Conservation (phyloP, 2,329 filamentous ascomycete species). For the Ophiostoma sp. region DNA sequence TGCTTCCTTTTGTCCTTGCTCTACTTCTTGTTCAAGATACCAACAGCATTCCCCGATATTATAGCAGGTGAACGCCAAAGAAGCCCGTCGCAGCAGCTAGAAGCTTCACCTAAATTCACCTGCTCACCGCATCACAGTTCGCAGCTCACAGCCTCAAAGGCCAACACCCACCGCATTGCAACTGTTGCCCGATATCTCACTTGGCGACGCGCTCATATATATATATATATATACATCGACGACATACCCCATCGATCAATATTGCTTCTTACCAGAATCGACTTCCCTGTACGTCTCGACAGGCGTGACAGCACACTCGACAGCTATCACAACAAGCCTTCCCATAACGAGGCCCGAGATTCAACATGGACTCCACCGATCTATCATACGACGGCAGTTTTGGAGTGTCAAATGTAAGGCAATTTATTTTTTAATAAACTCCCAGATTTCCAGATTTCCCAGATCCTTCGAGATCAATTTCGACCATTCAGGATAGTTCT, state of each 20-base stretch:
- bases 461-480: background rate
- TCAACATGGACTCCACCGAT: conserved; percentile 4
- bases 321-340: background rate
- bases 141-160: background rate
- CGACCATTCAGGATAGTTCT: background rate
- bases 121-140: background rate
- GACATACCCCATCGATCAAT: background rate
- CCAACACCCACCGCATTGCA: background rate
- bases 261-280: background rate
- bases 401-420: conserved; percentile 7
- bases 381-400: conserved; percentile 8
- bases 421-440: background rate
- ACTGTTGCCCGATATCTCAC: background rate
- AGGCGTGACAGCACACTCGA: background rate
- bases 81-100: background rate
- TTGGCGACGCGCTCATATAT: background rate
- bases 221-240: background rate
- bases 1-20: background rate
- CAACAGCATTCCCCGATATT: too few relatives aligned
- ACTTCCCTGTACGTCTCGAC: background rate
- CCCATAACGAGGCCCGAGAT: background rate
- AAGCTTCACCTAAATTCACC: background rate
- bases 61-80: background rate
- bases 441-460: background rate
- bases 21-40: background rate